phyloP scores from a whole-genome alignment of 345 rosid genomes.

The Lepidium didymum region DNA sequence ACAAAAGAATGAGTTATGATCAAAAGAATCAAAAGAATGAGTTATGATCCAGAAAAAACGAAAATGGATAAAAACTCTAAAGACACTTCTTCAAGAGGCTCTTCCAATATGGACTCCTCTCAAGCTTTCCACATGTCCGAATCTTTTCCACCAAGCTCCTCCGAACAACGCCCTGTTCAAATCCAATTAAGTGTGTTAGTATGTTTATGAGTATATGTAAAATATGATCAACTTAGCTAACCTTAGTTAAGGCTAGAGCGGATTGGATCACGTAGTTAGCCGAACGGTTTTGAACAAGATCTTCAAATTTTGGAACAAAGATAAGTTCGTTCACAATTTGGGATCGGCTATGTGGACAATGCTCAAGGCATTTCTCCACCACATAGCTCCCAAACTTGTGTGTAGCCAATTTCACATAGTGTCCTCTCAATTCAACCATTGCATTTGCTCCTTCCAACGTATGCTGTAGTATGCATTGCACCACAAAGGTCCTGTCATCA shows the following conservation, averaged over 20 bases:
- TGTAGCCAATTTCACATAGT: conserved; percentile 42
- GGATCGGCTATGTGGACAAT: conserved; percentile 37
- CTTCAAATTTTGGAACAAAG: conserved; percentile 41
- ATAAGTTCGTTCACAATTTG: conserved; percentile 47
- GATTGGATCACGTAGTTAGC: conserved; percentile 73
- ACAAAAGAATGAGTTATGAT: too few species aligned
- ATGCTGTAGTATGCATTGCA: conserved; percentile 56
- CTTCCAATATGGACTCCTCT: conserved; percentile 51
- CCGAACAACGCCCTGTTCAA: conserved; percentile 42
- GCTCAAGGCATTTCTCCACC: conserved; percentile 56
- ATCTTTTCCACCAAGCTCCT: conserved; percentile 41
- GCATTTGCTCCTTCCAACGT: conserved; percentile 28
- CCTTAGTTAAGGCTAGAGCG: conserved; percentile 52
- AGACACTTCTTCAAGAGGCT: conserved; percentile 42
- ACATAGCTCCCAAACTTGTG: conserved; percentile 80
- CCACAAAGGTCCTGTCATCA: conserved; percentile 55
- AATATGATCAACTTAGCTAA: neutral
- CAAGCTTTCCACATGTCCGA: conserved; percentile 34
- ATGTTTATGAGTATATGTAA: neutral
- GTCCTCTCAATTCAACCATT: conserved; percentile 38
- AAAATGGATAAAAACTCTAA: too few species aligned
- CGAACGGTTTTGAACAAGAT: conserved; percentile 55
- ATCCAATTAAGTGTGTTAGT: neutral
- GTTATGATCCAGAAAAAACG: too few species aligned
- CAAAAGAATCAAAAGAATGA: too few species aligned